phyloP scores from a whole-genome alignment of 768 basidiomycete genomes.

The Sutorius australiensis region DNA sequence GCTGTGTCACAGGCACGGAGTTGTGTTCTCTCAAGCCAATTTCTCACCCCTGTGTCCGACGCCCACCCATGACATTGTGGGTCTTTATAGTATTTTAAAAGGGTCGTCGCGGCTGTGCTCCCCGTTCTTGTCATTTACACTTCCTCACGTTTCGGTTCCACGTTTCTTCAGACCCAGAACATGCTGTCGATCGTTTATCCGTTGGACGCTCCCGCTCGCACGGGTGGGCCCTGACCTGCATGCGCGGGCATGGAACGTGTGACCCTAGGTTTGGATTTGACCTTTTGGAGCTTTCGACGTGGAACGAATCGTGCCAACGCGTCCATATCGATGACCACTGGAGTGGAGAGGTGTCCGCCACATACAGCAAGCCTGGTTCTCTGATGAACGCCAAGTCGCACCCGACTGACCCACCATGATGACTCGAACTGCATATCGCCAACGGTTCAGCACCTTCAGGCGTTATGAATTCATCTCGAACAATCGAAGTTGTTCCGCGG shows the following conservation, averaged over 20 bases:
- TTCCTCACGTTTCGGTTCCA: neutral
- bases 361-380: slow-evolving; percentile 6
- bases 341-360: too few relatives aligned
- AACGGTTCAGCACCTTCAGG: neutral
- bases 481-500: neutral
- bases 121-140: slow-evolving; percentile 2
- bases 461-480: slow-evolving; percentile 9
- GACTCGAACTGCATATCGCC: neutral
- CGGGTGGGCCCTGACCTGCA: slow-evolving; percentile 14
- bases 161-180: slow-evolving; percentile 6
- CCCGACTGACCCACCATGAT: neutral
- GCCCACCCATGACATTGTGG: neutral
- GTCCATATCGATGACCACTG: neutral
- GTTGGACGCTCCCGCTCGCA: slow-evolving; percentile 12
- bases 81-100: neutral
- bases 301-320: neutral
- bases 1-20: neutral
- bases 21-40: neutral
- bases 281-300: neutral
- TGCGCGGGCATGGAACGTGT: slow-evolving; percentile 3
- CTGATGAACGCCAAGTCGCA: neutral
- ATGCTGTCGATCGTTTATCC: slow-evolving; percentile 2
- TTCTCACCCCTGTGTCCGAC: slow-evolving; percentile 11
- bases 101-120: slow-evolving; percentile 2
- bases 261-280: slow-evolving; percentile 2